Evolutionary conservation across 2,329 filamentous ascomycete genomes (phyloP).

Genomic region (Ascochyta viciae-villosae): DNA sequence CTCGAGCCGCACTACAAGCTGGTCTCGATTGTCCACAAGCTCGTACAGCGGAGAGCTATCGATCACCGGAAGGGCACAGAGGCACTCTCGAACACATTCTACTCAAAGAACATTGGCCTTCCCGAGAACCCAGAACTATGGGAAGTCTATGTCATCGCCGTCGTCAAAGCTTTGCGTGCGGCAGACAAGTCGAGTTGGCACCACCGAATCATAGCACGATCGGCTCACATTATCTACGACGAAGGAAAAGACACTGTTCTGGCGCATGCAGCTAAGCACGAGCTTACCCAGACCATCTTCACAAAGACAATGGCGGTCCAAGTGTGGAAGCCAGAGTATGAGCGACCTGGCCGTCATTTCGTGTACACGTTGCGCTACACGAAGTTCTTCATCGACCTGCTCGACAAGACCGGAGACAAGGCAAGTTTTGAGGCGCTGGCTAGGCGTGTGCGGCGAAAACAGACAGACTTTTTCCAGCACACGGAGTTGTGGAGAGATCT

Average conservation of each 20-base stretch:
- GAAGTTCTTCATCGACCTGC: conserved; percentile 77
- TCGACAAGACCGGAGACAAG: conserved; percentile 78
- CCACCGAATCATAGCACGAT: conserved; percentile 84
- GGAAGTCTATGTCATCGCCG: conserved; percentile 68
- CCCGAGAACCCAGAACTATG: conserved; percentile 61
- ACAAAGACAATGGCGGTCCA: conserved; percentile 95
- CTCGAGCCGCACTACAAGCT: conserved; percentile 95
- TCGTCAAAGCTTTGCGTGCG: conserved; percentile 64
- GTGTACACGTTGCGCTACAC: conserved; percentile 91
- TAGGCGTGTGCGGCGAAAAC: conserved; percentile 80
- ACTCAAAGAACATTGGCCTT: conserved; percentile 59
- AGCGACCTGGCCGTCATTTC: conserved; percentile 84
- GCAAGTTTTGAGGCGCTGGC: conserved; percentile 78
- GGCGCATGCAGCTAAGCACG: conserved; percentile 71
- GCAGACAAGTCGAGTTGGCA: conserved; percentile 97
- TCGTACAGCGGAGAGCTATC: conserved; percentile 65
- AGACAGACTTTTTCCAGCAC: conserved; percentile 74
- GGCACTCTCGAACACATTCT: conserved; percentile 61
- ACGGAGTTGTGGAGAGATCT: conserved; percentile 68
- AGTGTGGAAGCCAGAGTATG: conserved; percentile 92
- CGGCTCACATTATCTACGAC: conserved; percentile 68
- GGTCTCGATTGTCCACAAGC: conserved; percentile 80
- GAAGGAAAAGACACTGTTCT: conserved; percentile 60
- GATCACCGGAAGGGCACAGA: conserved; percentile 56
- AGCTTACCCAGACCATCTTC: conserved; percentile 83